These are phyloP conservation scores for Plantago major DNA, from an alignment of 257 asterid genomes.

Conservation along the genomic window DNA sequence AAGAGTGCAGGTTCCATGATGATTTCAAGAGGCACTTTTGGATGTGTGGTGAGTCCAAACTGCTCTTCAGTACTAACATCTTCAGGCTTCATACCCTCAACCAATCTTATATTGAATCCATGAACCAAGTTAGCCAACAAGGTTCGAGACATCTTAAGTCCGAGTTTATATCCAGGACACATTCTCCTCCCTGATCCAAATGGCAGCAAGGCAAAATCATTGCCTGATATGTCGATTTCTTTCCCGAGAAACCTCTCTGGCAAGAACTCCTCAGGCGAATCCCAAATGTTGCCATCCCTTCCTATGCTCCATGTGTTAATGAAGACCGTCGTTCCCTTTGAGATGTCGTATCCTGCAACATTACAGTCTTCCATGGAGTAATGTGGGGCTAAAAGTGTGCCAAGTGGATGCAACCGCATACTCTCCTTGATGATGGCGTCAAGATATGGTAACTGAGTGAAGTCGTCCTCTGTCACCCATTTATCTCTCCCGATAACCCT, in stretches of 20 bases:
- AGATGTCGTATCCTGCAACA: constrained; percentile 11
- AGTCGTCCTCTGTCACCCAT: constrained; percentile 14
- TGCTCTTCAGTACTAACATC: constrained; percentile 13
- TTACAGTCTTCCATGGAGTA: constrained; percentile 15
- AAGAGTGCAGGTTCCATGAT: constrained; percentile 19
- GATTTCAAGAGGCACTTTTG: constrained; percentile 15
- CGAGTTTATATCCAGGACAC: constrained; percentile 18
- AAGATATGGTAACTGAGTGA: background rate
- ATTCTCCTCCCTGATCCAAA: constrained; percentile 12
- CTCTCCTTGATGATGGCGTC: constrained; percentile 20
- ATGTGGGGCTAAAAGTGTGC: constrained; percentile 13
- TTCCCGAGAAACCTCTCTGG: constrained; percentile 16
- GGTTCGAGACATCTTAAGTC: constrained; percentile 5
- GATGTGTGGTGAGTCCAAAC: constrained; percentile 14
- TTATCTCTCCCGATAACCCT: background rate
- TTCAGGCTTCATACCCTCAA: constrained; percentile 12
- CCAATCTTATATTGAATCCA: constrained; percentile 23
- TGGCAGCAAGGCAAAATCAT: constrained; percentile 13
- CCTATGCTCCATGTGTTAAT: constrained; percentile 13
- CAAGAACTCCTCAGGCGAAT: background rate
- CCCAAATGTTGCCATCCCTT: constrained; percentile 5
- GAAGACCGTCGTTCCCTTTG: constrained; percentile 5
- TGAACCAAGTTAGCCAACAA: constrained; percentile 23
- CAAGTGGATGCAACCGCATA: constrained; percentile 14
- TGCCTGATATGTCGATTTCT: constrained; percentile 6